Evolutionary conservation across 2,329 filamentous ascomycete species (phyloP).

Genomic region (Fusarium zealandicum): DNA sequence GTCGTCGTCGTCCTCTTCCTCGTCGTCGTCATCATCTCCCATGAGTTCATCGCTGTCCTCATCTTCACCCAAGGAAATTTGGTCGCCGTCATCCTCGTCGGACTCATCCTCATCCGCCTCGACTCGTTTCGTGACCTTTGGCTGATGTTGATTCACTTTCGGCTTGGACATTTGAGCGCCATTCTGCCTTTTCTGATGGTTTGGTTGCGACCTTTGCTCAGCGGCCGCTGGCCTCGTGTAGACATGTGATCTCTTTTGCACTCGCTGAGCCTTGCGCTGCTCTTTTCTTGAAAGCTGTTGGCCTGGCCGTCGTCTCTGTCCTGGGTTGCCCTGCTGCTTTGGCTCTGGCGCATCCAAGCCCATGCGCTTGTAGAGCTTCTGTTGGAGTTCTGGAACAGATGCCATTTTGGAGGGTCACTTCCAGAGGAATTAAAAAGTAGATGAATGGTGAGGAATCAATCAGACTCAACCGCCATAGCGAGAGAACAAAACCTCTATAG

Average conservation of each 20-base stretch:
- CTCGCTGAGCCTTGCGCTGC: slow-evolving; percentile 70
- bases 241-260: slow-evolving; percentile 63
- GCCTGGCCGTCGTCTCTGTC: slow-evolving; percentile 18
- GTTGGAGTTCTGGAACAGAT: slow-evolving; percentile 46
- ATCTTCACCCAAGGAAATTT: slow-evolving; percentile 3
- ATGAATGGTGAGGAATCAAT: not conserved
- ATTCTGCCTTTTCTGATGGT: slow-evolving; percentile 13
- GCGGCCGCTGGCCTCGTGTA: slow-evolving; percentile 32
- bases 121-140: slow-evolving; percentile 7
- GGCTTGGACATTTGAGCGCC: slow-evolving; percentile 1
- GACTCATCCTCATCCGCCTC: slow-evolving; percentile 33
- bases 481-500: not conserved
- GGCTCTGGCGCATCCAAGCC: slow-evolving; percentile 44
- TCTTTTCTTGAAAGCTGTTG: slow-evolving; percentile 61
- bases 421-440: not conserved
- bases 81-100: slow-evolving; percentile 21
- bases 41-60: slow-evolving; percentile 10
- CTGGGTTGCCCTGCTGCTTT: slow-evolving; percentile 15
- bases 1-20: slow-evolving; percentile 37
- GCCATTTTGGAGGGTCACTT: slow-evolving; percentile 12
- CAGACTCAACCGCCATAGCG: not conserved
- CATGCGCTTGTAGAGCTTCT: slow-evolving; percentile 49
- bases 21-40: slow-evolving; percentile 32
- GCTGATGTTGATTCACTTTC: slow-evolving; percentile 1
- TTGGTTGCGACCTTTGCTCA: slow-evolving; percentile 13